Percentiles rank a stretch among this genome's conserved stretches.
phyloP scores from a whole-genome alignment of 768 basidiomycete genomes.

The Lentinula raphanica region DNA sequence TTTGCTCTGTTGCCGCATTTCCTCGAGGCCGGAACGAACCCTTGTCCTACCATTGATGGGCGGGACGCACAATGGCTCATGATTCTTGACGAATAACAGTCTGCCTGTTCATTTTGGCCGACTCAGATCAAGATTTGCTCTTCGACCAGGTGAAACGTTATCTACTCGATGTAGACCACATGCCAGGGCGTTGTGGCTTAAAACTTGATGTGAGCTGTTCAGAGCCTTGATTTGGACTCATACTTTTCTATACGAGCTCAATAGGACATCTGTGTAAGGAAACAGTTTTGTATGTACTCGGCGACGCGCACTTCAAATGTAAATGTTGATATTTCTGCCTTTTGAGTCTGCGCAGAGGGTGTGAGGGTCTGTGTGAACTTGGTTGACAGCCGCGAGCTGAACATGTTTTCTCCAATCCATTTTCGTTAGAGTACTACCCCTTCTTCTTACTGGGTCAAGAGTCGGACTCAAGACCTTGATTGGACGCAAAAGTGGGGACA shows the following conservation, averaged over 20 bases:
- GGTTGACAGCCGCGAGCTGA: background rate
- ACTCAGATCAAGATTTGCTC: background rate
- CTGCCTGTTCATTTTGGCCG: background rate
- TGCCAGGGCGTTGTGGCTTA: background rate
- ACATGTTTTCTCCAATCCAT: too few relatives aligned
- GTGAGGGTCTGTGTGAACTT: background rate
- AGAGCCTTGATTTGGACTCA: background rate
- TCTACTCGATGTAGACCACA: background rate
- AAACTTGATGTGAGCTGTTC: background rate
- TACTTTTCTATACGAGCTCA: background rate
- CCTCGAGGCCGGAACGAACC: background rate
- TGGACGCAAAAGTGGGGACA: too few relatives aligned
- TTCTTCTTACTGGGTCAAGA: too few relatives aligned
- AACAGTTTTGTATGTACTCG: conserved; percentile 6
- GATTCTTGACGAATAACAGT: conserved; percentile 8
- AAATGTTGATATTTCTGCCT: background rate
- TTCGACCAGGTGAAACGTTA: background rate
- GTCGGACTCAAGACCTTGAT: too few relatives aligned
- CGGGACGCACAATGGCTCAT: conserved; percentile 2
- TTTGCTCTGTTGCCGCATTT: background rate
- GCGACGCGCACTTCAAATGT: background rate
- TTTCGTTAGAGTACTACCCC: too few relatives aligned
- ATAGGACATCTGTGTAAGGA: background rate
- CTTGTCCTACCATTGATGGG: conserved; percentile 1
- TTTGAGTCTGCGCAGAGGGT: too few relatives aligned